phyloP scores from a whole-genome alignment of 2,329 filamentous ascomycete genomes.

The Conoideocrella luteorostrata region DNA sequence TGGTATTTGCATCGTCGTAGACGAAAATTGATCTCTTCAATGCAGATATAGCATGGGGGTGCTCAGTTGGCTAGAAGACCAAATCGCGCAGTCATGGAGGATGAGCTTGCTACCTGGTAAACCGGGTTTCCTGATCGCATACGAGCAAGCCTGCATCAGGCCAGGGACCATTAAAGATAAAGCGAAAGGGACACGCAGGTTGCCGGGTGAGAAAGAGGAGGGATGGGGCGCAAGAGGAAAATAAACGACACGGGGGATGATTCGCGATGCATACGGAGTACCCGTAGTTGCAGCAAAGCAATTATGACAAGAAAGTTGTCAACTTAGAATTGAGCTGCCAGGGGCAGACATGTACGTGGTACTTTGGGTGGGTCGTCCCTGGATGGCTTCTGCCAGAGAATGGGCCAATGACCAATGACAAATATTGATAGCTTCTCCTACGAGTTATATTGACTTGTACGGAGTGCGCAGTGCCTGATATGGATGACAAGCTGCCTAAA shows the following conservation, averaged over 20 bases:
- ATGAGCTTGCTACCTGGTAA: background rate
- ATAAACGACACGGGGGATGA: too few relatives aligned
- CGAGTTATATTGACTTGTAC: too few relatives aligned
- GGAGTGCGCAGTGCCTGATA: too few relatives aligned
- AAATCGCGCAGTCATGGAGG: constrained; percentile 9
- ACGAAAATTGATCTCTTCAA: constrained; percentile 12
- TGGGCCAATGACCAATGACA: background rate
- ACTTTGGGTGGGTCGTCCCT: constrained; percentile 6
- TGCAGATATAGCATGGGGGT: constrained; percentile 6
- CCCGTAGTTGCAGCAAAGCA: too few relatives aligned
- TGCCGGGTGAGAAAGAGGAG: background rate
- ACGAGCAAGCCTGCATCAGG: too few relatives aligned
- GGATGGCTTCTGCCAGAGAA: background rate
- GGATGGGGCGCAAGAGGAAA: background rate
- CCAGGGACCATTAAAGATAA: too few relatives aligned
- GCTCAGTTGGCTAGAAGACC: constrained; percentile 13
- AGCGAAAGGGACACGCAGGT: too few relatives aligned
- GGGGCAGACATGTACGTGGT: constrained; percentile 7
- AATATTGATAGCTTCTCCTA: too few relatives aligned
- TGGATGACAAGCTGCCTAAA: too few relatives aligned
- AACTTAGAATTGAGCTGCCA: background rate
- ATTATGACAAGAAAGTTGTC: background rate
- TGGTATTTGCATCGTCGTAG: constrained; percentile 30
- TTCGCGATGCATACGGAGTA: too few relatives aligned
- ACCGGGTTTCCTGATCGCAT: background rate